phyloP scores from a whole-genome alignment of 2,329 filamentous ascomycete species.

The Fusarium sp. region DNA sequence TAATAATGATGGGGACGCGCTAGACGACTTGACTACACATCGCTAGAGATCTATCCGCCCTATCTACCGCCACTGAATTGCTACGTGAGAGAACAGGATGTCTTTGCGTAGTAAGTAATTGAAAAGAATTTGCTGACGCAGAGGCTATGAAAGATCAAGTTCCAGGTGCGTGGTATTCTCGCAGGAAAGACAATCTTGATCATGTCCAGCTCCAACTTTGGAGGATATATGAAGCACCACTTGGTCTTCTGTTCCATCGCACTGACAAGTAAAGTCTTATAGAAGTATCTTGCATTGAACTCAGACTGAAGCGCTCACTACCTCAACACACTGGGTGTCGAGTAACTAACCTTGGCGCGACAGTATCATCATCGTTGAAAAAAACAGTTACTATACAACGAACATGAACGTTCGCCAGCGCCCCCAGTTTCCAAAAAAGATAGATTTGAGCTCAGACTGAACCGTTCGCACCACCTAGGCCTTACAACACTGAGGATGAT shows the following conservation, averaged over 20 bases:
- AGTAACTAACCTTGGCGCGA: background rate
- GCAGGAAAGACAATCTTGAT: background rate
- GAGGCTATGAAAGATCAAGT: background rate
- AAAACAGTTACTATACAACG: background rate
- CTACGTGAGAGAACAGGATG: no score
- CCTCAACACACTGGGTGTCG: background rate
- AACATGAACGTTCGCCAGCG: no score
- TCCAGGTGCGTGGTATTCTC: accelerated
- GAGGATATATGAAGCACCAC: background rate
- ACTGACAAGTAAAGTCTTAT: background rate
- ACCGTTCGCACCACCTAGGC: background rate
- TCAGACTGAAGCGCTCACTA: background rate
- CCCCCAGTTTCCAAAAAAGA: background rate
- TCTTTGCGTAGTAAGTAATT: accelerated
- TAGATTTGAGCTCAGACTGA: background rate
- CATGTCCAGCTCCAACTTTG: no score
- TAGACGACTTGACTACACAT: background rate
- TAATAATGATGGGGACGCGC: background rate
- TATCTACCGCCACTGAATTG: background rate
- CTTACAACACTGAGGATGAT: accelerated
- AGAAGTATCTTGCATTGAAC: background rate
- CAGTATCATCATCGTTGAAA: background rate
- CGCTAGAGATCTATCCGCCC: accelerated
- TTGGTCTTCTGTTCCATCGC: background rate
- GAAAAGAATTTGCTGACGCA: no score